phyloP scores from a whole-genome alignment of 176 grass and related monocot species.

The Miscanthus lutarioriparius region DNA sequence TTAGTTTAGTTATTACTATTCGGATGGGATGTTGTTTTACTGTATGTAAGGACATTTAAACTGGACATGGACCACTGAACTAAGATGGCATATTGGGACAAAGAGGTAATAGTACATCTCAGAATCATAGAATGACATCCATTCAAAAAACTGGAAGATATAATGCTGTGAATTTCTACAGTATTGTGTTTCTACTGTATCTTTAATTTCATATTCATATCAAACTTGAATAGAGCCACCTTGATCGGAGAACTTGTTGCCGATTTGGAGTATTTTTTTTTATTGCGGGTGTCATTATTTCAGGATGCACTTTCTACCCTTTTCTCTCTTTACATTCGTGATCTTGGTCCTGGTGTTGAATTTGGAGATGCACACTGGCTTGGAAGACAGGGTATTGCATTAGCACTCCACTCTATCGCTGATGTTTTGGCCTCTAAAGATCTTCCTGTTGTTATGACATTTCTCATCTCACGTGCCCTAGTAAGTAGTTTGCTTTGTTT shows the following conservation, averaged over 20 bases:
- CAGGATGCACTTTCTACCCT: conserved; percentile 92
- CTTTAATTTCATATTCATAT: conserved; percentile 18
- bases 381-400: conserved; percentile 92
- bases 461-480: conserved; percentile 94
- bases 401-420: conserved; percentile 85
- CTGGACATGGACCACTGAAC: neutral
- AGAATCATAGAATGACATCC: neutral
- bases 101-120: neutral
- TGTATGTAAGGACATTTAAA: neutral
- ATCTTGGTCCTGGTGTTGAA: conserved; percentile 69
- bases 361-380: conserved; percentile 68
- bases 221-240: neutral
- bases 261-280: neutral
- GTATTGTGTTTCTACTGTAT: neutral
- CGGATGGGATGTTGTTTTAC: neutral
- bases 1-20: conserved; percentile 7
- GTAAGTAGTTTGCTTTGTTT: conserved; percentile 39
- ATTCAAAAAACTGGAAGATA: neutral
- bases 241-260: neutral
- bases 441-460: conserved; percentile 96
- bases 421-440: conserved; percentile 93
- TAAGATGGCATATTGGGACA: neutral
- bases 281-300: neutral
- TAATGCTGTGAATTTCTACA: neutral
- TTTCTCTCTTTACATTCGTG: conserved; percentile 74